phyloP scores from a whole-genome alignment of 192 early-diverging fungal genomes.

The Polychytrium aggregatum region DNA sequence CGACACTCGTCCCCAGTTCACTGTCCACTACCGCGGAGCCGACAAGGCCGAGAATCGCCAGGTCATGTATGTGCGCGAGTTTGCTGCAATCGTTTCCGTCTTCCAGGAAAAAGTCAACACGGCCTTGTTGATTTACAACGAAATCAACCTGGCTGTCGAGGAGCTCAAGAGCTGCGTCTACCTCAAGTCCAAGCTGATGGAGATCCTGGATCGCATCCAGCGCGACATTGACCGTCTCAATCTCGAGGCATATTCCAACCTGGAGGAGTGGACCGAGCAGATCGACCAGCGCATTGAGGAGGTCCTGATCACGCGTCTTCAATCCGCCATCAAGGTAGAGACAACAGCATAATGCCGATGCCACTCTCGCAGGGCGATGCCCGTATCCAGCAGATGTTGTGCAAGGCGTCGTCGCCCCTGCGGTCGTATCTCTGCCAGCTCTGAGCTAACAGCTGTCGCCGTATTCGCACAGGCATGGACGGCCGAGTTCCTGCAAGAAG shows the following conservation, averaged over 20 bases:
- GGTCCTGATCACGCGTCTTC: constrained; percentile 62
- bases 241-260: constrained; percentile 87
- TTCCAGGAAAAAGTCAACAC: constrained; percentile 93
- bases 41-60: constrained; percentile 83
- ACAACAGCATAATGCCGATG: too few species aligned
- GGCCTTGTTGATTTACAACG: constrained; percentile 70
- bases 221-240: constrained; percentile 84
- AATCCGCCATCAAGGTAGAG: constrained; percentile 64
- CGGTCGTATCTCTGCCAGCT: too few species aligned
- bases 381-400: constrained; percentile 26
- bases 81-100: constrained; percentile 75
- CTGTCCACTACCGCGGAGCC: constrained; percentile 50
- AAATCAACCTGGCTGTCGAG: constrained; percentile 67
- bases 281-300: constrained; percentile 71
- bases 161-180: constrained; percentile 77
- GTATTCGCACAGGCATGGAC: constrained; percentile 12
- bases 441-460: too few species aligned
- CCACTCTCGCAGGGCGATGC: too few species aligned
- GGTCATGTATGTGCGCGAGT: constrained; percentile 89
- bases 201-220: constrained; percentile 72
- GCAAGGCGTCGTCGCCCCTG: background rate
- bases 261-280: constrained; percentile 77
- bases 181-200: constrained; percentile 51
- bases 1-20: too few species aligned
- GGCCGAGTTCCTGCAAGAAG: constrained; percentile 21